Base-by-base conservation (phyloP, 768 basidiomycete genomes). In the Neoboletus brunneissimus region DNA sequence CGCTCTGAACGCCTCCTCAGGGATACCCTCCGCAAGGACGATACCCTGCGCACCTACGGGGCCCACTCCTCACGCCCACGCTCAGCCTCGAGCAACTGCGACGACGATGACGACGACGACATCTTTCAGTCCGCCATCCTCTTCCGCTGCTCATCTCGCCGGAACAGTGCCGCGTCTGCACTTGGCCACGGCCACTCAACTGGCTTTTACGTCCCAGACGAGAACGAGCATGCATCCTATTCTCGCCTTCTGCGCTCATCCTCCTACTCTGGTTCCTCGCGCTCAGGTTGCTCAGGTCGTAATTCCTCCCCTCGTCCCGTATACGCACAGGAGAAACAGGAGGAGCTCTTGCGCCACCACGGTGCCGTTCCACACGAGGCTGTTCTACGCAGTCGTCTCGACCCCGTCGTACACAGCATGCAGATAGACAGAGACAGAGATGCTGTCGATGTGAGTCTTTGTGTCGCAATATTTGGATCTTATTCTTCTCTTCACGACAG, bases 1-100 rank as follows among this genome's bases (percentile, higher is more conserved):
- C 76, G 81, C 53, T 83, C 81, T 5, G 80, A 85, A 62, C 75
- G 77, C 11, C 77, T 86, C 45, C 75, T 86, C 48, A 75, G 84
- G 49, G 78, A 84, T 58, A 78, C 84, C 11, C 77, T 86, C 51
- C 75, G 80, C 46, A 84, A 76, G 61, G 80, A 73, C 69, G 75
- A 60, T 65, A 73, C 65, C 70, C 79, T 63, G 67, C 76, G 56
- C 67, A 72, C 60, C 44, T 56, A 49, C 58, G 61, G 59, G 48
- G 45, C 50, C 20, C 52, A 37, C 48, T 32, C 66, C 49, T 46
- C 70, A 22, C 55, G 66, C 56, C 56, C 75, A 22, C 55, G 65
- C 66, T 62, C 74, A 31, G 43, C 53, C 32, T 58, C 60, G 32
- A 69, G 64, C 51, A 60, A 56, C 57, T 58, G 59, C 53, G 64